Conservation (phyloP, 1,284 basidiomycete genomes). For the Microbotryum intermedium region DNA sequence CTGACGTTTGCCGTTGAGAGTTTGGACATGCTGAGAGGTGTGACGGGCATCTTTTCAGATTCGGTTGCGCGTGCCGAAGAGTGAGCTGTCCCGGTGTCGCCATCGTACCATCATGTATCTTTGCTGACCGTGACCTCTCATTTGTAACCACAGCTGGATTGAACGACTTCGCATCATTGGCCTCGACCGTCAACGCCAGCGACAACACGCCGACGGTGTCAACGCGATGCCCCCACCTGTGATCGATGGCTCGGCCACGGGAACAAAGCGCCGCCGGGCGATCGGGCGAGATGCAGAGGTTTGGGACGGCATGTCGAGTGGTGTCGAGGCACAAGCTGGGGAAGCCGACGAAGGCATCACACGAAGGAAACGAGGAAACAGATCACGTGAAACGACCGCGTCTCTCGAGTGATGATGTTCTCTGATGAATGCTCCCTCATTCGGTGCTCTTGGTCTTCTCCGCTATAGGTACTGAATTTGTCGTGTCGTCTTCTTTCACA, state of each 20-base stretch:
- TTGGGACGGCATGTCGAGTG: not conserved
- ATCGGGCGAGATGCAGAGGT: constrained; percentile 2
- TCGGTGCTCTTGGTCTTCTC: too few relatives aligned
- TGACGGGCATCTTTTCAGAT: constrained; percentile 76
- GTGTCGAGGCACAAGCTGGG: not conserved
- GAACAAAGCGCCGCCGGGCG: constrained; percentile 2
- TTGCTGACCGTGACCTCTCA: not conserved
- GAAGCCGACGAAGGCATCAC: not conserved
- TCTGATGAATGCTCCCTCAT: too few relatives aligned
- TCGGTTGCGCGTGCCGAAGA: constrained; percentile 78
- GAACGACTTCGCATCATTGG: constrained; percentile 65
- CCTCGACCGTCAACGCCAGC: constrained; percentile 50
- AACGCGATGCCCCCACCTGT: not conserved
- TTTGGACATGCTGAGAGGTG: constrained; percentile 79
- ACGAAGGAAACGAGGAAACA: not conserved
- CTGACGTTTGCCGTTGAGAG: constrained; percentile 79
- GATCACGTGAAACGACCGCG: not conserved
- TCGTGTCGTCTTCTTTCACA: too few relatives aligned
- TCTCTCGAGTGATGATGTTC: too few relatives aligned
- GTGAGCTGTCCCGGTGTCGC: constrained; percentile 45
- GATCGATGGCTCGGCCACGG: not conserved
- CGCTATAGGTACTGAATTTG: too few relatives aligned
- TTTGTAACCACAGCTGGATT: constrained; percentile 54
- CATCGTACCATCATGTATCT: not conserved
- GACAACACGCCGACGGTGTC: constrained; percentile 1